These are phyloP conservation scores for Cunninghamia lanceolata DNA, from an alignment of 75 land plant species.

Conservation along the genomic window DNA sequence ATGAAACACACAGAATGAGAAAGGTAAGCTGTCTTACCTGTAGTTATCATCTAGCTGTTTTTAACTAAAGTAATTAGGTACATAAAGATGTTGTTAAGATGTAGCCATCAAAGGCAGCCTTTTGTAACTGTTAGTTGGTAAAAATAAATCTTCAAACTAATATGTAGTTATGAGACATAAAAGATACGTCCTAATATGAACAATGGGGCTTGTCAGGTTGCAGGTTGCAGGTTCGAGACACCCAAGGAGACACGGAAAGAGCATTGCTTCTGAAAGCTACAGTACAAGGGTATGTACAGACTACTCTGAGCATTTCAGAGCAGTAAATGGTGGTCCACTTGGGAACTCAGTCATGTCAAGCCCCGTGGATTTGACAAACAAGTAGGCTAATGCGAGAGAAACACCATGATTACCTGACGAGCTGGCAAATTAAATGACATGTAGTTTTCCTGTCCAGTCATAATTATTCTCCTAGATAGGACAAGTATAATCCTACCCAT, in stretches of 20 bases:
- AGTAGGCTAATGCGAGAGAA: background rate
- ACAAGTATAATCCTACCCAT: background rate
- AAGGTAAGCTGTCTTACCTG: no score
- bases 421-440: background rate
- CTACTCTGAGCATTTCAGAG: background rate
- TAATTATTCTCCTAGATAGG: background rate
- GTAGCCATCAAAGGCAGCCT: background rate
- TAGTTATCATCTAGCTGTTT: no score
- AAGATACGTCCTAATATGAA: background rate
- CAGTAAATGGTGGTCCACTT: background rate
- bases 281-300: background rate
- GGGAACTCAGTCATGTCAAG: background rate
- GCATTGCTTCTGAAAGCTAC: background rate
- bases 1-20: no score
- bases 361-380: background rate
- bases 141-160: background rate
- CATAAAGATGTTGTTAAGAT: background rate
- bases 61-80: no score
- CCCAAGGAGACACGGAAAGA: background rate
- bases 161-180: background rate
- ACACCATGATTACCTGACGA: background rate
- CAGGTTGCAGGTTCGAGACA: background rate
- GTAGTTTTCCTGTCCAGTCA: background rate
- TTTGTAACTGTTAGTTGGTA: background rate
- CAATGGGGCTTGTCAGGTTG: background rate